Conservation (phyloP, 768 basidiomycete genomes). For the Tulasnella sp. region DNA sequence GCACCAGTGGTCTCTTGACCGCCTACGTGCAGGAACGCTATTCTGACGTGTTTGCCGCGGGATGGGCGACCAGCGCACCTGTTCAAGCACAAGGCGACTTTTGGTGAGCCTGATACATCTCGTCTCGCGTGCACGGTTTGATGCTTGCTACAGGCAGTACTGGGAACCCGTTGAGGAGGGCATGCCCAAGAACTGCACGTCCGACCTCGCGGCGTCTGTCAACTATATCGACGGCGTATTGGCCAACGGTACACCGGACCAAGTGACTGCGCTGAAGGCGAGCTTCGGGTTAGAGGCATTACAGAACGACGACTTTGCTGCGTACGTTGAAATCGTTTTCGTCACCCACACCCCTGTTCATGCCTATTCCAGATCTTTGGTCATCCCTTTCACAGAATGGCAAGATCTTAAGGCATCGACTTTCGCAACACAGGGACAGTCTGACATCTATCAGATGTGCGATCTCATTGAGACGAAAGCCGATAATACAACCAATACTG, state of each 20-base stretch:
- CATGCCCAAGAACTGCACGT: conserved; percentile 17
- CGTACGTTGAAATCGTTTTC: not conserved
- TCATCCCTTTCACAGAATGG: not conserved
- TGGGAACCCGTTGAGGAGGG: conserved; percentile 14
- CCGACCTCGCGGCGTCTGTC: conserved; percentile 4
- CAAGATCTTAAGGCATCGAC: not conserved
- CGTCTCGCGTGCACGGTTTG: no score
- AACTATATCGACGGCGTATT: not conserved
- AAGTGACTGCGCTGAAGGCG: not conserved
- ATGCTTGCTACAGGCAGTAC: conserved; percentile 5
- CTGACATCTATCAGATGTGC: conserved; percentile 14
- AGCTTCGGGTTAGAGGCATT: not conserved
- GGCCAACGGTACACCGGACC: not conserved
- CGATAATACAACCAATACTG: not conserved
- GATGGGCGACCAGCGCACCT: conserved; percentile 12
- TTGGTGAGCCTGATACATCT: not conserved
- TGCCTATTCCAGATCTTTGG: not conserved
- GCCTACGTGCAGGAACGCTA: conserved; percentile 12
- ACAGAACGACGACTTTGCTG: conserved; percentile 9
- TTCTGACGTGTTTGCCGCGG: conserved; percentile 13
- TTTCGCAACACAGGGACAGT: not conserved
- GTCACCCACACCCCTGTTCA: no score
- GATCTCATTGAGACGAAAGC: conserved; percentile 10
- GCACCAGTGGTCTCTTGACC: conserved; percentile 7
- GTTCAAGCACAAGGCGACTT: conserved; percentile 15